phyloP scores from a whole-genome alignment of 2,329 filamentous ascomycete genomes.

The Biscogniauxia marginata region DNA sequence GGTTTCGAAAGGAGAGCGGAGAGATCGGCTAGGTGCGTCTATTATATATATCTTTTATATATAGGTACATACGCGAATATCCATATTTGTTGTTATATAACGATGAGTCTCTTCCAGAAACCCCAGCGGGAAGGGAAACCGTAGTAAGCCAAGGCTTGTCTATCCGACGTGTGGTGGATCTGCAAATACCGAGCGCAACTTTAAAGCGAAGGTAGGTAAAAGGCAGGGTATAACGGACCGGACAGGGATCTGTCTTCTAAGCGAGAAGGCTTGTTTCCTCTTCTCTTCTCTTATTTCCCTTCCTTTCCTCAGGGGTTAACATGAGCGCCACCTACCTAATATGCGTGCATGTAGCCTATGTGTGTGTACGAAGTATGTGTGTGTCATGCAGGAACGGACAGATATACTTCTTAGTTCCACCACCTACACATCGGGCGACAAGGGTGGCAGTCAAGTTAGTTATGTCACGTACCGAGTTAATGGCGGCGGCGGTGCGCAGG shows the following conservation, averaged over 20 bases:
- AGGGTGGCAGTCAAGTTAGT: background rate
- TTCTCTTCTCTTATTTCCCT: background rate
- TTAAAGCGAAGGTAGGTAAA: background rate
- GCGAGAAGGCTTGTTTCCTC: background rate
- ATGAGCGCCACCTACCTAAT: background rate
- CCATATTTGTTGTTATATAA: too few species aligned
- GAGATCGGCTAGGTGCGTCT: background rate
- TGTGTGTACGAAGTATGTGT: background rate
- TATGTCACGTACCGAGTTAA: background rate
- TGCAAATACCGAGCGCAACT: background rate
- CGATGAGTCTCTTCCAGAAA: background rate
- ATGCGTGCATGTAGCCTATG: background rate
- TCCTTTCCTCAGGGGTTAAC: background rate
- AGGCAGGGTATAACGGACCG: background rate
- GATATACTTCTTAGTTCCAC: background rate
- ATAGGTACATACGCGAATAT: too few species aligned
- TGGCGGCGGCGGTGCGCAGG: too few species aligned
- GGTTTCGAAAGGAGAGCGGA: background rate
- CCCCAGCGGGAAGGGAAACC: background rate
- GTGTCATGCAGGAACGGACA: background rate
- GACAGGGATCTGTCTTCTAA: background rate
- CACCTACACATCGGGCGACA: background rate
- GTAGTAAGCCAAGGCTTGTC: background rate
- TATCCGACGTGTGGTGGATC: background rate
- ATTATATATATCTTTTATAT: background rate